Conservation (phyloP, 1,284 basidiomycete genomes). For the Leccinum subfulvum region DNA sequence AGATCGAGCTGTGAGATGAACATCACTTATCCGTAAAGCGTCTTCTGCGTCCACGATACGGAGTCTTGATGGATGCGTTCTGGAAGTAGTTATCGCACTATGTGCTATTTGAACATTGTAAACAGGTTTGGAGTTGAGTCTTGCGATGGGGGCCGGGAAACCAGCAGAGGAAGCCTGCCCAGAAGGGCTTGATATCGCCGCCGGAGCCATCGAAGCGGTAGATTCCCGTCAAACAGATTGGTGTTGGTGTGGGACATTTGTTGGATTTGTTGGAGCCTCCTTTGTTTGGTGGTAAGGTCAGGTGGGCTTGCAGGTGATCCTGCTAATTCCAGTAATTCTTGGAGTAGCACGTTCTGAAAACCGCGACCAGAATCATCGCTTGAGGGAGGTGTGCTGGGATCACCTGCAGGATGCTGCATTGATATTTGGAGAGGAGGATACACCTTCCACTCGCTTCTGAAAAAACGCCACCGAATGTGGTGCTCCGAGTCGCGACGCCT, state of each 20-base stretch:
- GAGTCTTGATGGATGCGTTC: slow-evolving; percentile 20
- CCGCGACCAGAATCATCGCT: slow-evolving; percentile 36
- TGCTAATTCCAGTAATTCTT: slow-evolving; percentile 49
- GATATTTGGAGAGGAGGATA: slow-evolving; percentile 57
- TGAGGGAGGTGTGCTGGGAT: slow-evolving; percentile 8
- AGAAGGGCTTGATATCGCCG: slow-evolving; percentile 65
- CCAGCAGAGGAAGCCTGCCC: slow-evolving; percentile 53
- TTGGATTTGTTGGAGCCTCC: slow-evolving; percentile 1
- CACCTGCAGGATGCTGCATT: slow-evolving; percentile 6
- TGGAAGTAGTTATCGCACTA: slow-evolving; percentile 27
- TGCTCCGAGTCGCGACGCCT: slow-evolving; percentile 57
- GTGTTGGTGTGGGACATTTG: slow-evolving; percentile 5
- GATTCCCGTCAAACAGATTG: slow-evolving; percentile 25
- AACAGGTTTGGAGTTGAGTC: slow-evolving; percentile 3
- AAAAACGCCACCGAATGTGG: slow-evolving; percentile 72
- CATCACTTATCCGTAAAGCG: slow-evolving; percentile 35
- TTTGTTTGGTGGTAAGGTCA: slow-evolving; percentile 12
- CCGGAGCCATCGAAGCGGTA: slow-evolving; percentile 60
- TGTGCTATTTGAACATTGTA: slow-evolving; percentile 35
- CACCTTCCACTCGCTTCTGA: slow-evolving; percentile 51
- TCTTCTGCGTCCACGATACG: slow-evolving; percentile 32
- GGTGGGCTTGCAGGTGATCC: slow-evolving; percentile 26
- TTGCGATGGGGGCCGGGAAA: slow-evolving; percentile 28
- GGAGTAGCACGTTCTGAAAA: slow-evolving; percentile 45
- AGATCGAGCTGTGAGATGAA: slow-evolving; percentile 6